Evolutionary conservation across 208 protist species (phyloP), one percentile per base, ranked within the genome.

Genomic region (Trypanosoma scelopori): DNA sequence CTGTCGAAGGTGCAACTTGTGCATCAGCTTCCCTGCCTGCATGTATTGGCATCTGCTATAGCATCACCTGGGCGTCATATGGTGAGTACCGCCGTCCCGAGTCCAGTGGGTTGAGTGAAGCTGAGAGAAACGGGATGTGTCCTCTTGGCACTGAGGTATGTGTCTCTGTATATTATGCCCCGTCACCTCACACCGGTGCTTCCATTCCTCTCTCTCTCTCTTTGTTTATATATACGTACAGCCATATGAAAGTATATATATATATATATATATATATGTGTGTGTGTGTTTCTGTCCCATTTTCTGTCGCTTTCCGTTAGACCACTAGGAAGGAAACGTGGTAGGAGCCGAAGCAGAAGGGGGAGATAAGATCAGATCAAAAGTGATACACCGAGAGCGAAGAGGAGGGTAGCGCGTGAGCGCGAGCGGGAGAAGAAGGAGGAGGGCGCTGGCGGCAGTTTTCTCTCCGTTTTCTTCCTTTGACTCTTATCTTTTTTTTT

Each of bases 11-110:
- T 71, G 6, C 37, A 43, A 18, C 41, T 71, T n/a, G 16, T 63
- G 30, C 55, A 71, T 28, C 20, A 63, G 28, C 45, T 71, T 6
- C 55, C 55, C 6, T 71, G 65, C 30, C 46, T 71, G 27, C 65
- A 71, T 18, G 65, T 63, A 6, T 22, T 71, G n/a, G 25, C 49
- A 22, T 18, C 53, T 32, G 64, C 53, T 6, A 1, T 69, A 0
- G 18, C 16, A n/a, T 42, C 45, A 25, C 3, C 22, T 60, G 55
- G 28, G 20, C 20, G 35, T 46, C 37, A 9, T 28, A 13, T 30
- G 28, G 41, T 27, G 22, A 27, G 12, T 46, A 11, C 16, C 5
- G 1, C 39, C 28, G 3, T 22, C 16, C 6, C 28, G 1, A 47
- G 7, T 46, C 20, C 55, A 2, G 4, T 60, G 9, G n/a, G 0